Evolutionary conservation across 306 rosid genomes (phyloP), one percentile per base, ranked within the genome.

Genomic region (Quercus dentata): DNA sequence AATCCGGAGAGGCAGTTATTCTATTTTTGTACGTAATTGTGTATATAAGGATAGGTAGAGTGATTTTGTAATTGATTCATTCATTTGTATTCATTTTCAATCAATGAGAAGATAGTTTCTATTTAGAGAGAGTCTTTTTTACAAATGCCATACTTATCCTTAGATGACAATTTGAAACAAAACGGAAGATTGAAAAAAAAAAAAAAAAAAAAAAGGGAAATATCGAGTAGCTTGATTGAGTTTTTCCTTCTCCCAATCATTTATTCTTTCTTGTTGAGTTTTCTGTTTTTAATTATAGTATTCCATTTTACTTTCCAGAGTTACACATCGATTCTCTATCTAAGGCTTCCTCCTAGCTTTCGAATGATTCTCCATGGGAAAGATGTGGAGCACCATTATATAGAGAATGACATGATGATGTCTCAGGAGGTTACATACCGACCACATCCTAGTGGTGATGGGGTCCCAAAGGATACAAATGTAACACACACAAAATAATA

Each of bases 331-430:
- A 91, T 96, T 76, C 87, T 96, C 69, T 96, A 96, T 86, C 79
- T 96, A 85, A 87, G 99, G 87, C 88, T 93, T 84, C 98, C 98
- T 74, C 83, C 87, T 59, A 82, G 91, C 59, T 93, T 96, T 74
- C 93, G 98, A 83, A 88, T 93, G 49, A 91, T 96, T 79, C 94
- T 96, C 81, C 97, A 97, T 3, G 97, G 97, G 71, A 76, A 83
- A 82, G 98, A 96, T 78, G 89, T 93, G 81, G 87, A 86, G 73
- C 99, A 96, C 78, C 99, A 96, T 83, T 93, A 90, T 84, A 91
- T 96, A 73, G 99, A 91, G 82, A 96, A 96, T 87, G 99, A 96
- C 84, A 96, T 96, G 98, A 96, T 93, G 99, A 41, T 85, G 85
- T 93, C 98, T 78, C 94, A 93, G 89, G 92, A 90, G 82, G 92